Conservation (phyloP, 225 moss, liverwort and hornwort genomes). For the Marchantia paleacea region DNA sequence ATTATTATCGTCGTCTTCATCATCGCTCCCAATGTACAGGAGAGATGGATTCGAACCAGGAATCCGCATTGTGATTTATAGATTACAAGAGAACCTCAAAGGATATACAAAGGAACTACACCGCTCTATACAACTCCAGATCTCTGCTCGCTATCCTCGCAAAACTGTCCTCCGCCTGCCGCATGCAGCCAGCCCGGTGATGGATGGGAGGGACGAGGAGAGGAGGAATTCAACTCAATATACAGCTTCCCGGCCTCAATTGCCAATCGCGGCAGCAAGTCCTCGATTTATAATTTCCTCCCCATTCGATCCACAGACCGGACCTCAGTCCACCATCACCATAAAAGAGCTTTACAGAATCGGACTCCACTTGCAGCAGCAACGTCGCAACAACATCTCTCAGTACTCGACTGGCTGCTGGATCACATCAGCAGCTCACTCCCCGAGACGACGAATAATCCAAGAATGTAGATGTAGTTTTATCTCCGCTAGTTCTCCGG, state of each 20-base stretch:
- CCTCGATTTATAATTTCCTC: not conserved
- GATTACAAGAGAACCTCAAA: not conserved
- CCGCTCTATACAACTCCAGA: not conserved
- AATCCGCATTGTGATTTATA: constrained; percentile 9
- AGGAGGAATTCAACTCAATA: constrained; percentile 1
- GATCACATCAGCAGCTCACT: constrained; percentile 18
- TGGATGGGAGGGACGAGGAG: too few species aligned
- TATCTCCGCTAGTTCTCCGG: too few species aligned
- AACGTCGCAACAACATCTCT: not conserved
- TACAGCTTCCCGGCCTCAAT: not conserved
- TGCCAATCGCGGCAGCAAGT: not conserved
- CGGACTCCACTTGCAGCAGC: constrained; percentile 5
- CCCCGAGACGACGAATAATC: not conserved
- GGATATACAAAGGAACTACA: not conserved
- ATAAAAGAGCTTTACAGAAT: not conserved
- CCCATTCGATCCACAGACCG: not conserved
- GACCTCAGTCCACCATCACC: not conserved
- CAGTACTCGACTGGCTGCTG: not conserved
- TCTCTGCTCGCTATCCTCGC: not conserved
- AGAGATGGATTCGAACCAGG: not conserved
- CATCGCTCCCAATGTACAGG: constrained; percentile 23
- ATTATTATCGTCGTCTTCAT: constrained; percentile 20
- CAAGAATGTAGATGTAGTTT: not conserved
- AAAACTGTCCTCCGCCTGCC: constrained; percentile 1
- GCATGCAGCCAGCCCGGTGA: too few species aligned